phyloP scores from a whole-genome alignment of 306 rosid genomes.

The Lathyrus tuberosus region DNA sequence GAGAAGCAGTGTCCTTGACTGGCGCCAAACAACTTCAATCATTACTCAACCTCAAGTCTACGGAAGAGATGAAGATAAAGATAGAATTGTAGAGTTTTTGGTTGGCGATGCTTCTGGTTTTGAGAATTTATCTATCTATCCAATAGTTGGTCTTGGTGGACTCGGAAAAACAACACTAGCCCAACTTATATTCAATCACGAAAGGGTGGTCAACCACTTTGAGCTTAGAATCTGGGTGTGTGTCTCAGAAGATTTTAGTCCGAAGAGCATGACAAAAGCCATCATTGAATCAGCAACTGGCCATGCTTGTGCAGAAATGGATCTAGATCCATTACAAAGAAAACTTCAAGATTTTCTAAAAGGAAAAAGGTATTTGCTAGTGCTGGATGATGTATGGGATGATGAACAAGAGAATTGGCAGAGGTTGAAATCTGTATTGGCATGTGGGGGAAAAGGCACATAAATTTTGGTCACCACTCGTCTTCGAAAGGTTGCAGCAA shows the following conservation, averaged over 20 bases:
- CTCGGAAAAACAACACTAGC: slow-evolving; percentile 37
- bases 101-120: neutral
- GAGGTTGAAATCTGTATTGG: neutral
- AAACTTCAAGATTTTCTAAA: neutral
- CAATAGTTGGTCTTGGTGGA: slow-evolving; percentile 29
- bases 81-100: slow-evolving; percentile 30
- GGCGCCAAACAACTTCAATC: slow-evolving; percentile 34
- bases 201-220: slow-evolving; percentile 10
- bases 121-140: neutral
- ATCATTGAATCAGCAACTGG: neutral
- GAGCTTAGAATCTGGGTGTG: slow-evolving; percentile 30
- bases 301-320: slow-evolving; percentile 2
- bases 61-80: slow-evolving; percentile 28
- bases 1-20: neutral
- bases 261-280: slow-evolving; percentile 8
- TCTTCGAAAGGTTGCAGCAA: neutral
- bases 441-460: slow-evolving; percentile 23
- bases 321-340: slow-evolving; percentile 14
- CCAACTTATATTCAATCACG: slow-evolving; percentile 16
- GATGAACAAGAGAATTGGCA: slow-evolving; percentile 17
- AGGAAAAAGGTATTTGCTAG: slow-evolving; percentile 23
- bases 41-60: neutral
- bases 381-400: slow-evolving; percentile 35
- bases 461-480: slow-evolving; percentile 31
- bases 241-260: slow-evolving; percentile 26